These are phyloP conservation scores for Ganoderma meredithae DNA, from an alignment of 1,284 basidiomycete species.

Conservation along the genomic window DNA sequence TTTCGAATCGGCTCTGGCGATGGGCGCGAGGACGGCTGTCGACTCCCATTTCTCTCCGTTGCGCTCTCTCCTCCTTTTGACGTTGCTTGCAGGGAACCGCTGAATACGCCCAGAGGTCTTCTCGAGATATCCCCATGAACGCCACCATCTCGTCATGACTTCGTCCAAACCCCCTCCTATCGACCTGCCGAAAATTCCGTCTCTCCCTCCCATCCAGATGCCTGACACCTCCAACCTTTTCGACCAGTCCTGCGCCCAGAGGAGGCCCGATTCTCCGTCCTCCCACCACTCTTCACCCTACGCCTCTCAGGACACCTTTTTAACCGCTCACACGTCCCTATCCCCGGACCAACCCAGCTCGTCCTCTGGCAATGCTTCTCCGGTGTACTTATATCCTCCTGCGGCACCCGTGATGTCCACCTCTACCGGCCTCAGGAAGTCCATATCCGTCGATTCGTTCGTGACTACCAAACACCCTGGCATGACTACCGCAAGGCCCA, in stretches of 20 bases:
- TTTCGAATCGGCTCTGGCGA: conserved; percentile 17
- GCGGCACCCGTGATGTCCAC: conserved; percentile 36
- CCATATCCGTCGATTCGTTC: conserved; percentile 79
- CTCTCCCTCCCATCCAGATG: conserved; percentile 55
- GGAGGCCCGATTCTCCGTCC: conserved; percentile 35
- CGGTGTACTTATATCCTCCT: conserved; percentile 34
- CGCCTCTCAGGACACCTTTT: conserved; percentile 45
- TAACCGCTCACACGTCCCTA: conserved; percentile 41
- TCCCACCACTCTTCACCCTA: conserved; percentile 38
- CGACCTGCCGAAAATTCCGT: conserved; percentile 52
- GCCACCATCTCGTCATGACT: conserved; percentile 43
- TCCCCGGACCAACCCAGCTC: conserved; percentile 38
- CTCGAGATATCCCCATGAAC: conserved; percentile 35
- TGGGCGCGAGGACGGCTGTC: conserved; percentile 12
- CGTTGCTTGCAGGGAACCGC: conserved; percentile 17
- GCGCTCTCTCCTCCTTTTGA: neutral
- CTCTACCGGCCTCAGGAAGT: conserved; percentile 64
- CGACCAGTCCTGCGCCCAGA: conserved; percentile 22
- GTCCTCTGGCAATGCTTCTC: conserved; percentile 33
- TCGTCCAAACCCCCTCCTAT: conserved; percentile 38
- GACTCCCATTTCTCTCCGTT: conserved; percentile 6
- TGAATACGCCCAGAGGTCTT: conserved; percentile 17
- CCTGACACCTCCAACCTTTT: conserved; percentile 41
- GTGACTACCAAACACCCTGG: conserved; percentile 53
- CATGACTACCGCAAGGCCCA: conserved; percentile 45